Evolutionary conservation across 176 grass and related monocot genomes (phyloP).

Genomic region (Olyra latifolia): DNA sequence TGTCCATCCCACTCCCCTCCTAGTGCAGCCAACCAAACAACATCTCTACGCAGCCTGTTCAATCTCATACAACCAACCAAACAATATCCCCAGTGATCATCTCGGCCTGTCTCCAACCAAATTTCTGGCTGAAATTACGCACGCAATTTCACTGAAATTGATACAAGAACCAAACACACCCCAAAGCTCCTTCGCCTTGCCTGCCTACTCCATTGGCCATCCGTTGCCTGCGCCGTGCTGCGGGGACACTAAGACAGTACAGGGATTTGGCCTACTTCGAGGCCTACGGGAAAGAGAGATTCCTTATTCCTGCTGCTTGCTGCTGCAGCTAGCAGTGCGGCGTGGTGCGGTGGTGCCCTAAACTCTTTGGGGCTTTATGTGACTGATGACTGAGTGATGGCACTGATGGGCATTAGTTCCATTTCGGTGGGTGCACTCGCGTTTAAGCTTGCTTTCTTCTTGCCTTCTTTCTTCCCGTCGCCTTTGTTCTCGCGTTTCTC

Average conservation of each 20-base stretch:
- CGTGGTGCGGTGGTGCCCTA: conserved; percentile 20
- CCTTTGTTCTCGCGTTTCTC: conserved; percentile 31
- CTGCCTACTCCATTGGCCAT: not conserved
- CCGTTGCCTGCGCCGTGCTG: not conserved
- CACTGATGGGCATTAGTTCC: conserved; percentile 55
- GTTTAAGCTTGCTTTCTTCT: not conserved
- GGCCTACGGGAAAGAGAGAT: conserved; percentile 21
- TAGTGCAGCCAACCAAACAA: too few relatives aligned
- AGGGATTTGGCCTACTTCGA: conserved; percentile 46
- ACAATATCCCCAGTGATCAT: too few relatives aligned
- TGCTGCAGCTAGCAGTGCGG: not conserved
- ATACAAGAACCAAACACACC: too few relatives aligned
- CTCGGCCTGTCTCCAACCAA: too few relatives aligned
- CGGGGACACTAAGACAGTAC: not conserved
- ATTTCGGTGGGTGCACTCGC: conserved; percentile 17
- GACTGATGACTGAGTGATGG: conserved; percentile 32
- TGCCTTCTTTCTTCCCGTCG: not conserved
- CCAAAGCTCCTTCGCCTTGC: not conserved
- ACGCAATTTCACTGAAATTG: too few relatives aligned
- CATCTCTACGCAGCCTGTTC: too few relatives aligned
- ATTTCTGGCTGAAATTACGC: too few relatives aligned
- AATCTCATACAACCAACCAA: too few relatives aligned
- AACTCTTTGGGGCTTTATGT: conserved; percentile 25
- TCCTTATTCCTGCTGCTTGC: conserved; percentile 32
- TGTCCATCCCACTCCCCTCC: too few relatives aligned